Evolutionary conservation across 2,329 filamentous ascomycete species (phyloP).

Genomic region (Xylaria sp.): DNA sequence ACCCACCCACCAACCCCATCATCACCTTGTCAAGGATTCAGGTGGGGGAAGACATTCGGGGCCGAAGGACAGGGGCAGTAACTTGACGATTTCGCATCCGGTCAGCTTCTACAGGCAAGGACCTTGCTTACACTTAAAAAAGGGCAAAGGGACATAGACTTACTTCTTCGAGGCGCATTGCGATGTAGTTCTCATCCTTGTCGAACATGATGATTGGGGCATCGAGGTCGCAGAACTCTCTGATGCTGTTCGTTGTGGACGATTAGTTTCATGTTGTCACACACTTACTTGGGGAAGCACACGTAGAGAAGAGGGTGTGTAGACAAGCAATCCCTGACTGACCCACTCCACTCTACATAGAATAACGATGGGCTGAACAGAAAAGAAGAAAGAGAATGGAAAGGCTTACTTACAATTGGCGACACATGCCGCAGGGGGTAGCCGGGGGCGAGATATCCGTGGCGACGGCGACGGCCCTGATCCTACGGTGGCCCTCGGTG

Average conservation of each 20-base stretch:
- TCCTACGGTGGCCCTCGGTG: constrained; percentile 59
- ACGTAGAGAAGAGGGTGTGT: not conserved
- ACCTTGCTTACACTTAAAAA: not conserved
- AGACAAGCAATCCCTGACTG: not conserved
- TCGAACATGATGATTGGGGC: constrained; percentile 94
- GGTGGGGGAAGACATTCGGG: constrained; percentile 61
- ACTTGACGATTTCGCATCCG: constrained; percentile 47
- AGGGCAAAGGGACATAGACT: constrained; percentile 31
- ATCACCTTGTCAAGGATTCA: constrained; percentile 24
- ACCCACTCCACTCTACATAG: too few relatives aligned
- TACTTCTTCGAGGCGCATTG: constrained; percentile 72
- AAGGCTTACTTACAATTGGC: constrained; percentile 88
- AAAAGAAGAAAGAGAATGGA: not conserved
- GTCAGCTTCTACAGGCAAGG: constrained; percentile 5
- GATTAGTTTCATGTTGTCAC: constrained; percentile 19
- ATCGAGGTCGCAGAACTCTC: constrained; percentile 72
- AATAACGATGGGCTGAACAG: too few relatives aligned
- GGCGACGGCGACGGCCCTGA: constrained; percentile 83
- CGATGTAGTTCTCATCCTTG: constrained; percentile 73
- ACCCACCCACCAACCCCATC: not conserved
- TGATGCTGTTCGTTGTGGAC: constrained; percentile 58
- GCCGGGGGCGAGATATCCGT: constrained; percentile 75
- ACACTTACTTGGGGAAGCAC: too few relatives aligned
- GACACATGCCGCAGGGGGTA: constrained; percentile 93
- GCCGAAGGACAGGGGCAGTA: constrained; percentile 72